Percentiles rank a stretch among this genome's conserved stretches.
Evolutionary conservation across 345 rosid genomes (phyloP).

Genomic region (Erucastrum elatum): DNA sequence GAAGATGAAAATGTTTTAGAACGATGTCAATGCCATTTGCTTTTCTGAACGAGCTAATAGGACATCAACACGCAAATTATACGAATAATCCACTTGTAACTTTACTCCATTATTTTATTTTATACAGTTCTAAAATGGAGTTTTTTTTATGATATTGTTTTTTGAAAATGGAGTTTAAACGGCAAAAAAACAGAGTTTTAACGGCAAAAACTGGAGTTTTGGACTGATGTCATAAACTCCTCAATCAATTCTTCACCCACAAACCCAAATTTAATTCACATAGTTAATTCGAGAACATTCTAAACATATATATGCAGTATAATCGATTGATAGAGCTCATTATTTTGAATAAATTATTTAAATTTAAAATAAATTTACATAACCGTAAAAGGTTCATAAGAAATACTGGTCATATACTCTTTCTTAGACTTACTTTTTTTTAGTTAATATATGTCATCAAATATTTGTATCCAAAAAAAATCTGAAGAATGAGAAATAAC

Average conservation of each 20-base stretch:
- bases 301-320: neutral
- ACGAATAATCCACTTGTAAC: slow-evolving; percentile 14
- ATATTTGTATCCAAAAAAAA: too few relatives aligned
- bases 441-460: neutral
- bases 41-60: neutral
- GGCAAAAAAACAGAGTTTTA: neutral
- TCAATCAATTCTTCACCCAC: slow-evolving; percentile 17
- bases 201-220: too few relatives aligned
- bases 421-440: neutral
- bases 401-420: neutral
- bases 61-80: slow-evolving; percentile 14
- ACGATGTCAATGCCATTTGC: slow-evolving; percentile 11
- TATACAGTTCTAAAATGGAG: neutral
- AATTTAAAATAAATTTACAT: too few relatives aligned
- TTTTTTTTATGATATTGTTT: neutral
- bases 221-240: slow-evolving; percentile 5
- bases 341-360: too few relatives aligned
- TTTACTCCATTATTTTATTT: neutral
- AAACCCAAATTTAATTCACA: neutral
- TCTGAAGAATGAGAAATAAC: neutral
- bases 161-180: neutral
- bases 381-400: neutral
- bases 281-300: neutral
- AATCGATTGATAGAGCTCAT: neutral
- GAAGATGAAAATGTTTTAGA: neutral